Evolutionary conservation across 768 basidiomycete species (phyloP).

Genomic region (Podaxis sp.): DNA sequence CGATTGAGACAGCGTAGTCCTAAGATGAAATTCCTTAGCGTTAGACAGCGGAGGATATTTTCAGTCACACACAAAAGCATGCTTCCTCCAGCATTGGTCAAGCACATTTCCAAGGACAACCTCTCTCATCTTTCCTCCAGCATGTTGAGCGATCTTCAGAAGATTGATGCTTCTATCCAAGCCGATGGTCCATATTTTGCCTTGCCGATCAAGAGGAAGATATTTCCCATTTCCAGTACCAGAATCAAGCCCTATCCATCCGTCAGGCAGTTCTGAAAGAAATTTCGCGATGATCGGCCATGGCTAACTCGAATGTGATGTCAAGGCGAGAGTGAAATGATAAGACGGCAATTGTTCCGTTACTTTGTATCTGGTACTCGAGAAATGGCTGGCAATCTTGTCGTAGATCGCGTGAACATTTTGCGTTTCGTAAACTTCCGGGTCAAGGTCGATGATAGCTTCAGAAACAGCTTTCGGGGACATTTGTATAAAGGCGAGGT

Average conservation of each 20-base stretch:
- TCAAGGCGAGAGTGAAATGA: neutral
- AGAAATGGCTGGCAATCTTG: conserved; percentile 84
- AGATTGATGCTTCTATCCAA: conserved; percentile 82
- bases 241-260: conserved; percentile 89
- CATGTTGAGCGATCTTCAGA: conserved; percentile 70
- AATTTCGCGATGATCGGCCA: conserved; percentile 88
- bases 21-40: conserved; percentile 28
- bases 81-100: conserved; percentile 69
- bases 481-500: conserved; percentile 23
- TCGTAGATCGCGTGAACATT: conserved; percentile 88
- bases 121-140: conserved; percentile 59
- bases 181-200: conserved; percentile 71
- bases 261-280: conserved; percentile 65
- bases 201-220: conserved; percentile 69
- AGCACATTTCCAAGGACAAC: conserved; percentile 83
- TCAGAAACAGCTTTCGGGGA: conserved; percentile 36
- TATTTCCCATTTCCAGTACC: conserved; percentile 99
- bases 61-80: conserved; percentile 63
- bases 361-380: conserved; percentile 87
- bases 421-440: conserved; percentile 60
- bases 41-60: neutral
- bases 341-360: neutral
- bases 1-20: conserved; percentile 97
- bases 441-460: conserved; percentile 46
- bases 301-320: conserved; percentile 49